Evolutionary conservation across 139 green algal genomes (phyloP).

Genomic region (Tetraselmis striata): DNA sequence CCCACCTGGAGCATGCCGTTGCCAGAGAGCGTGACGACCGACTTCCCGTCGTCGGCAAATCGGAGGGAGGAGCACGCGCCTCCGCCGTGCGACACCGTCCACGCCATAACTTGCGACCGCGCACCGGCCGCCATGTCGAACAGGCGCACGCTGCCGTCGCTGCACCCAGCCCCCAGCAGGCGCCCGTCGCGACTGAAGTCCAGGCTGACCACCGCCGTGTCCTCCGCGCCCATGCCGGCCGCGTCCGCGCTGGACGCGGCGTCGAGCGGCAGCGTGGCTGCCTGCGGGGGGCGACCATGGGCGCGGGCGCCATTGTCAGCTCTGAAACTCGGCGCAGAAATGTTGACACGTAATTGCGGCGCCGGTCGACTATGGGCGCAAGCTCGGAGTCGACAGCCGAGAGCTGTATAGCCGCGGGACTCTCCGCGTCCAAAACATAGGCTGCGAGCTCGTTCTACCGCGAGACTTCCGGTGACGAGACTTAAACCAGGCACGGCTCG

Average conservation of each 20-base stretch:
- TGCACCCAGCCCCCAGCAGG: neutral
- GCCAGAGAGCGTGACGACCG: neutral
- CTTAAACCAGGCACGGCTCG: too few species aligned
- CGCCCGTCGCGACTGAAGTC: neutral
- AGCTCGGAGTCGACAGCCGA: too few species aligned
- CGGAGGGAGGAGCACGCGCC: neutral
- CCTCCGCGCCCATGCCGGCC: neutral
- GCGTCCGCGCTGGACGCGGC: neutral
- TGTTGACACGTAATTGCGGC: too few species aligned
- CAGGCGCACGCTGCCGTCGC: neutral
- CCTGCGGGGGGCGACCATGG: too few species aligned
- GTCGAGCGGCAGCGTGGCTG: too few species aligned
- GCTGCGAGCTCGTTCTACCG: too few species aligned
- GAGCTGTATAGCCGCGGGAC: too few species aligned
- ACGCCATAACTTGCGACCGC: neutral
- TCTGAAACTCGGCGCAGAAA: too few species aligned
- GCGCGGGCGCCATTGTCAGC: too few species aligned
- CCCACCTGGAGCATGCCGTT: neutral
- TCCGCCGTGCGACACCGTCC: neutral
- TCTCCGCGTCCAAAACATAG: too few species aligned
- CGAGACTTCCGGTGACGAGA: too few species aligned
- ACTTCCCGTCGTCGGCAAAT: neutral
- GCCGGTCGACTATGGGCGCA: too few species aligned
- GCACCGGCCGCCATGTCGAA: neutral
- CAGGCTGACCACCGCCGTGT: neutral